Evolutionary conservation across 257 asterid genomes (phyloP).

Genomic region (Plantago major): DNA sequence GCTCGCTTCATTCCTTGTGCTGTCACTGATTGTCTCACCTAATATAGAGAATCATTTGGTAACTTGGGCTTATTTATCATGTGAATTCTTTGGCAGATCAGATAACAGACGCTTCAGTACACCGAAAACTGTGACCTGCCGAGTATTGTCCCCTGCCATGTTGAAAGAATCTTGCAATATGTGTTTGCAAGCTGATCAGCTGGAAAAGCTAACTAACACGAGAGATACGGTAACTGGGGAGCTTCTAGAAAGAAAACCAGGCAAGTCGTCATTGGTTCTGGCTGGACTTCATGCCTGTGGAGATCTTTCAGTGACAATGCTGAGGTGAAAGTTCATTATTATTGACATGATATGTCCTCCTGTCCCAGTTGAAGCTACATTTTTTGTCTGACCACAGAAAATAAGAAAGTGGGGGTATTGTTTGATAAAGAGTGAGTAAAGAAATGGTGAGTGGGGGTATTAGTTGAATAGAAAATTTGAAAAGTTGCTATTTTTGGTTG

Average conservation of each 20-base stretch:
- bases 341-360: too few species aligned
- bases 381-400: too few species aligned
- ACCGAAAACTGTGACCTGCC: conserved; percentile 83
- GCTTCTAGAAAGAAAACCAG: conserved; percentile 23
- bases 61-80: conserved; percentile 15
- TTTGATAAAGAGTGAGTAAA: too few species aligned
- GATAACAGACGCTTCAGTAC: conserved; percentile 32
- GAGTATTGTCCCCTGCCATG: conserved; percentile 52
- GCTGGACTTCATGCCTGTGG: conserved; percentile 99
- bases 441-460: too few species aligned
- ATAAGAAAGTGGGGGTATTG: too few species aligned
- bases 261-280: conserved; percentile 51
- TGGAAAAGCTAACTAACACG: conserved; percentile 21
- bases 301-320: conserved; percentile 92
- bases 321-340: conserved; percentile 44
- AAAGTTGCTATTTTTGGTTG: too few species aligned
- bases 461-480: too few species aligned
- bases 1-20: conserved; percentile 8
- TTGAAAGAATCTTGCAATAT: conserved; percentile 51
- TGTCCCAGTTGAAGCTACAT: too few species aligned
- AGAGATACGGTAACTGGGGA: conserved; percentile 21
- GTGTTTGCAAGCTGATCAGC: conserved; percentile 30
- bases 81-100: conserved; percentile 34
- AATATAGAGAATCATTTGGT: conserved; percentile 14
- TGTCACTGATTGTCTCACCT: conserved; percentile 2